These are phyloP conservation scores for Emergomyces pasteurianus DNA, from an alignment of 2,329 filamentous ascomycete species.

Conservation along the genomic window DNA sequence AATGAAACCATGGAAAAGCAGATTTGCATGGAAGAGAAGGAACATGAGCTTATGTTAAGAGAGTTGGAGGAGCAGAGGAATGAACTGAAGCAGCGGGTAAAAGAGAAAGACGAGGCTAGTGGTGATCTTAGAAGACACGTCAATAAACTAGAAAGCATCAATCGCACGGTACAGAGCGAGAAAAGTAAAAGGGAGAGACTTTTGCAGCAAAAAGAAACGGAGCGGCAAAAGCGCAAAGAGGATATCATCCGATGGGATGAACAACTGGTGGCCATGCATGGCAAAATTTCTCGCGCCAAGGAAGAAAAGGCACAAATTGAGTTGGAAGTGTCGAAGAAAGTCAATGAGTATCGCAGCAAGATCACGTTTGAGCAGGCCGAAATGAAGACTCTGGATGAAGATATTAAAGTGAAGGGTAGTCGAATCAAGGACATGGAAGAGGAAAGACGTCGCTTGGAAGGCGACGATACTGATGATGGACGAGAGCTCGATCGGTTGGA, in stretches of 20 bases:
- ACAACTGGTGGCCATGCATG: conserved; percentile 41
- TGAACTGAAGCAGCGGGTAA: conserved; percentile 61
- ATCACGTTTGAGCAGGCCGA: conserved; percentile 34
- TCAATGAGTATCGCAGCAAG: conserved; percentile 32
- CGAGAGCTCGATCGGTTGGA: conserved; percentile 40
- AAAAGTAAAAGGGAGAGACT: conserved; percentile 62
- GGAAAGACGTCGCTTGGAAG: conserved; percentile 39
- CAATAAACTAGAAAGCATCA: conserved; percentile 66
- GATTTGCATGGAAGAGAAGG: conserved; percentile 55
- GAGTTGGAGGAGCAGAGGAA: conserved; percentile 68
- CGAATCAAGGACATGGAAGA: conserved; percentile 52
- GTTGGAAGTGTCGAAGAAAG: conserved; percentile 27
- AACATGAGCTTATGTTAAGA: conserved; percentile 53
- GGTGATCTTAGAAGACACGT: conserved; percentile 73
- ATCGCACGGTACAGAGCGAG: conserved; percentile 67
- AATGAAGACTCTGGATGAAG: conserved; percentile 49
- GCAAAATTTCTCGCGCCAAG: conserved; percentile 35
- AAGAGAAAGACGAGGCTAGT: conserved; percentile 84
- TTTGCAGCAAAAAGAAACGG: conserved; percentile 48
- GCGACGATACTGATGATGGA: conserved; percentile 39
- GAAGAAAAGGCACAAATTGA: conserved; percentile 32
- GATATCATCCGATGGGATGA: conserved; percentile 48
- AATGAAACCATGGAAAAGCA: conserved; percentile 66
- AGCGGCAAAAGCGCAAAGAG: conserved; percentile 48
- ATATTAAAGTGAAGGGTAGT: conserved; percentile 47